phyloP scores from a whole-genome alignment of 345 rosid genomes.

The Hibiscus tridactylites region DNA sequence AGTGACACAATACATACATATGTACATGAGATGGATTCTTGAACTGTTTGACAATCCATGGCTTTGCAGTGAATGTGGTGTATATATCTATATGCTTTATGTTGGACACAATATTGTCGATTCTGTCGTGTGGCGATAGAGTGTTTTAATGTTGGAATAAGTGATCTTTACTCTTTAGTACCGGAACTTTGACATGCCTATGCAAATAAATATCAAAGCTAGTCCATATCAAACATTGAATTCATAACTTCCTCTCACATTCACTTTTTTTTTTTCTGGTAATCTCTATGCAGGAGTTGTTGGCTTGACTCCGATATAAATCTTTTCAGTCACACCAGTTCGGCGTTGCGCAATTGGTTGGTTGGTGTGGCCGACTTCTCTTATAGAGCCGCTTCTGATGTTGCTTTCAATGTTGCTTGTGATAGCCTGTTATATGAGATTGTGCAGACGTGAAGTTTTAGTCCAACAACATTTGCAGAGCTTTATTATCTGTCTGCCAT shows the following conservation, averaged over 20 bases:
- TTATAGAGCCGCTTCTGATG: conserved; percentile 7
- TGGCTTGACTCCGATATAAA: conserved; percentile 50
- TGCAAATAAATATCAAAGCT: no score
- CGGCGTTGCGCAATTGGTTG: conserved; percentile 10
- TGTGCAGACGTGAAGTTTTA: conserved; percentile 8
- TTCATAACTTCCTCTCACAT: not conserved
- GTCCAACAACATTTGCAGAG: conserved; percentile 8
- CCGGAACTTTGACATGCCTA: not conserved
- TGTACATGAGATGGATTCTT: not conserved
- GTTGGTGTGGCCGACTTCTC: conserved; percentile 18
- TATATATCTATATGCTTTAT: not conserved
- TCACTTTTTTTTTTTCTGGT: not conserved
- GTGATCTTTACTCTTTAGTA: not conserved
- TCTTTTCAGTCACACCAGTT: not conserved
- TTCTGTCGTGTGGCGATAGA: not conserved
- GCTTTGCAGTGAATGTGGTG: not conserved
- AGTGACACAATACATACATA: not conserved
- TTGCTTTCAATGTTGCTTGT: not conserved
- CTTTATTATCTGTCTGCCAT: not conserved
- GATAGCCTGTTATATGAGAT: conserved; percentile 7
- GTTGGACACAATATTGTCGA: not conserved
- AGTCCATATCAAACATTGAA: not conserved
- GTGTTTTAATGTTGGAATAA: not conserved
- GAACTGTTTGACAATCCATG: not conserved
- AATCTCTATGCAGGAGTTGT: conserved; percentile 51